Evolutionary conservation across 495 filamentous ascomycete species (phyloP).

Genomic region (Glonium stellatum): DNA sequence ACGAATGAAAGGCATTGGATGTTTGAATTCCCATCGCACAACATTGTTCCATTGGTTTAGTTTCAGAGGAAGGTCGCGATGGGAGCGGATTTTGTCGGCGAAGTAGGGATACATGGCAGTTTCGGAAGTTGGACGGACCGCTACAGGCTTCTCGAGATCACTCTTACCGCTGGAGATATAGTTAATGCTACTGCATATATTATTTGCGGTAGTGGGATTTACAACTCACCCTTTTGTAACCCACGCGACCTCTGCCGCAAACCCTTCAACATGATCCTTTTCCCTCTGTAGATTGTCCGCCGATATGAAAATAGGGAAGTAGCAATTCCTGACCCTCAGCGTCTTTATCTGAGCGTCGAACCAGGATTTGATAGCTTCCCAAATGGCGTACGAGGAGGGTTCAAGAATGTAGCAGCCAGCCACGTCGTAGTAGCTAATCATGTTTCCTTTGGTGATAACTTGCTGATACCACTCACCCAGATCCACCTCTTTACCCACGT

Average conservation of each 20-base stretch:
- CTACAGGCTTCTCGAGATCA: slow-evolving; percentile 88
- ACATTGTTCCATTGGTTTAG: slow-evolving; percentile 99
- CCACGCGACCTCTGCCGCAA: slow-evolving; percentile 96
- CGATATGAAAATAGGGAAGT: slow-evolving; percentile 82
- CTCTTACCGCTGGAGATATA: slow-evolving; percentile 59
- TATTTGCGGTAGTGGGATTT: neutral
- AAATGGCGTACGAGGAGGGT: slow-evolving; percentile 77
- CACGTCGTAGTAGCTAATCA: slow-evolving; percentile 92
- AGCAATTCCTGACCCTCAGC: slow-evolving; percentile 88
- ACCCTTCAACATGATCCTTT: slow-evolving; percentile 96
- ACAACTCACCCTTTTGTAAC: slow-evolving; percentile 81
- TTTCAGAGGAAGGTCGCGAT: slow-evolving; percentile 85
- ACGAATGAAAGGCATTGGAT: slow-evolving; percentile 88
- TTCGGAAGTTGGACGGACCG: slow-evolving; percentile 92
- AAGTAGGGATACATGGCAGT: slow-evolving; percentile 96
- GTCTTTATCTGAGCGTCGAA: slow-evolving; percentile 82
- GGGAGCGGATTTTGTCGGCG: slow-evolving; percentile 88
- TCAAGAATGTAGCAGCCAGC: slow-evolving; percentile 89
- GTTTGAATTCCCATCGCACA: slow-evolving; percentile 97
- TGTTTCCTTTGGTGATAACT: slow-evolving; percentile 86
- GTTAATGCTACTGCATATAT: slow-evolving; percentile 14
- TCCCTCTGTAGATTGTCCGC: slow-evolving; percentile 85
- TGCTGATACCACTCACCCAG: slow-evolving; percentile 95
- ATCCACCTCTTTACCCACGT: slow-evolving; percentile 73
- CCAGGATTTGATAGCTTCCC: slow-evolving; percentile 85